Percentiles rank a stretch among this genome's conserved stretches.
Conservation (phyloP, 1,284 basidiomycete genomes). For the Amylostereum chailletii region DNA sequence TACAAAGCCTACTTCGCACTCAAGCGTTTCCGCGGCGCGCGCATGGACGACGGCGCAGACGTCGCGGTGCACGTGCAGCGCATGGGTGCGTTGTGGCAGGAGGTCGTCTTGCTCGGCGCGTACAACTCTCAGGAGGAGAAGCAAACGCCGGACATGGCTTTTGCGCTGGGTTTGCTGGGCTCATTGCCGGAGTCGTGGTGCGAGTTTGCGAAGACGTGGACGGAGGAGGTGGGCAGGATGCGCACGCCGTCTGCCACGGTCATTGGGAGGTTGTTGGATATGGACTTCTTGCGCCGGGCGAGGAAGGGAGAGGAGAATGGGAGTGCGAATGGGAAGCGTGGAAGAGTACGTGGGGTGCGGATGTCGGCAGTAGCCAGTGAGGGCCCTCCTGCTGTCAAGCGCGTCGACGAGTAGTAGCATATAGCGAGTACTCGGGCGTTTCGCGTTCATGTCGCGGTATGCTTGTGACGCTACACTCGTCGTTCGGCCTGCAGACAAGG, state of each 20-base stretch:
- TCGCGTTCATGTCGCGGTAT: too few relatives aligned
- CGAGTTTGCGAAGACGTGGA: constrained; percentile 6
- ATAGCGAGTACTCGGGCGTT: too few relatives aligned
- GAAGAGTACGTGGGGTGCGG: too few relatives aligned
- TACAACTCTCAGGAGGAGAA: background rate
- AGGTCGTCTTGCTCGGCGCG: constrained; percentile 4
- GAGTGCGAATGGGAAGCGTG: too few relatives aligned
- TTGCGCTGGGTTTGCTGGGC: constrained; percentile 3
- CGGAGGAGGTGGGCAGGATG: background rate
- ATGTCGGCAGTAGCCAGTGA: too few relatives aligned
- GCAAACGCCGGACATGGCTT: constrained; percentile 2
- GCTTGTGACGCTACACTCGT: too few relatives aligned
- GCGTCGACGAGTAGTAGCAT: too few relatives aligned
- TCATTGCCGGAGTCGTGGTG: constrained; percentile 9
- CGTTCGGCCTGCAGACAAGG: too few relatives aligned
- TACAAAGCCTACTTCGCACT: constrained; percentile 7
- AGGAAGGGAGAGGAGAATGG: background rate
- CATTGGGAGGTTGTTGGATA: constrained; percentile 8
- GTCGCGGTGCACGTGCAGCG: constrained; percentile 7
- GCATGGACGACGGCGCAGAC: constrained; percentile 5
- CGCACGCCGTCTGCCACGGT: constrained; percentile 1
- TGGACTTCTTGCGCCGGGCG: constrained; percentile 1
- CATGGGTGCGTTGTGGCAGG: constrained; percentile 10
- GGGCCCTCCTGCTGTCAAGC: too few relatives aligned
- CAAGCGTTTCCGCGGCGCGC: constrained; percentile 3